Base-by-base conservation (phyloP, 345 rosid species). In the Populus nigra region DNA sequence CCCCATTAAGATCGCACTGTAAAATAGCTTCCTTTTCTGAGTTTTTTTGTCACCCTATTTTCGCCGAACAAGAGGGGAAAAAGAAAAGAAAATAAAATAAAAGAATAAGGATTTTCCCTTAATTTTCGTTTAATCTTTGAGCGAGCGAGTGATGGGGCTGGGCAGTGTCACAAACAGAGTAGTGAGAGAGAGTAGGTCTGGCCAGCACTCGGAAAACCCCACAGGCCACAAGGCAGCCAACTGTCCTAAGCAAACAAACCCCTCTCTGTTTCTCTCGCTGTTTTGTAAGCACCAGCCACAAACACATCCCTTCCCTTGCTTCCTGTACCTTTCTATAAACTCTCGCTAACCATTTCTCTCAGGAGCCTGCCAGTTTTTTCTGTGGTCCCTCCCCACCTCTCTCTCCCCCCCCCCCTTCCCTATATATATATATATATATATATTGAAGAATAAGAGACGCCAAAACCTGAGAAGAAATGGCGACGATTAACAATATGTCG, bases 401-500 rank as follows among this genome's bases (percentile, higher is more conserved):
- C 23, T 38, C 73, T 20, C 25, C 22, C 6, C 2, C 15, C 17
- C 49, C 35, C 12, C 22, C 0, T 29, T 4, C 35, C 0, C 35
- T 0, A 25, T 25, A 25, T 25, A 29, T 29, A 29, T 31, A 31
- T 31, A 33, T 33, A 33, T 33, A 33, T n/a, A 27, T 3, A 22
- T 2, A 12, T 11, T 13, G 50, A 80, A 35, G 18, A 47, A 35
- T 67, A 70, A 33, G 43, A 41, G 12, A 65, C 70, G 69, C 76
- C 33, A 79, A 68, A 45, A 36, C 57, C 50, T 3, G 16, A 53
- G 22, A 36, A 39, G 49, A 62, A 73, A 87, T 87, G 89, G 83
- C 85, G 8, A 29, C 73, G 12, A 67, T 83, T 57, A 67, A 82
- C 82, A 83, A 78, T 77, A 69, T 86, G 71, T 82, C 83, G 12